Base-by-base conservation (phyloP, 495 filamentous ascomycete genomes). In the Talaromyces liani region DNA sequence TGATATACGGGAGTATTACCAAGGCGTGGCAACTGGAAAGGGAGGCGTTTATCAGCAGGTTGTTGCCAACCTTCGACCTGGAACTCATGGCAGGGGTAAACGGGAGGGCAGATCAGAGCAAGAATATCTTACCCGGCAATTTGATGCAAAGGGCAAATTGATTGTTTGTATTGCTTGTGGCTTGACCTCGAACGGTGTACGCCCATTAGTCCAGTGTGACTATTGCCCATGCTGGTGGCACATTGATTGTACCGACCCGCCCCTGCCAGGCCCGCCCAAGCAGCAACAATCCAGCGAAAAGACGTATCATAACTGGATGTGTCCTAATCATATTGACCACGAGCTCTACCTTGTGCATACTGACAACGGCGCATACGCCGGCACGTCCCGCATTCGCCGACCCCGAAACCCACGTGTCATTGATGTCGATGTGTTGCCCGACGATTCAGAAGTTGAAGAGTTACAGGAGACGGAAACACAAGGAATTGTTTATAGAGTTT, bases 211-310 rank as follows among this genome's bases (percentile, higher is more conserved):
- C 63, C 83, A 87, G 6, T 97, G 92, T 75, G 91, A 91, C 68
- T 88, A 86, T 66, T 98, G 94, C 71, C 82, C 82, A 2, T 78
- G 89, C 24, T 82, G 82, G 36, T 98, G 92, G 86, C 94, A 98
- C 75, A 77, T 97, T 16, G 93, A 98, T 75, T 98, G 94, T 74
- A 76, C 94, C 16, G 85, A 92, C 70, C 90, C 91, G 3, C 95
- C 95, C 29, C 71, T 93, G 70, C 86, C 92, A 29, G 82, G 86
- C 57, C 89, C 91, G 14, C 93, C 93, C 4, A 75, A 71, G 60
- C 79, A 79, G 58, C 68, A 69, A 34, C 64, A 60, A 49, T 67
- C 66, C 16, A 74, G 76, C 25, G 74, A 75, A 69, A 81, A 73
- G 64, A 63, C 78, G 5, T 79, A 85, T 54, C 80, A 84, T 59